Percentiles rank a stretch among this genome's conserved stretches.
Conservation (phyloP, 2,329 filamentous ascomycete species). For the Ophiostoma ulmi region DNA sequence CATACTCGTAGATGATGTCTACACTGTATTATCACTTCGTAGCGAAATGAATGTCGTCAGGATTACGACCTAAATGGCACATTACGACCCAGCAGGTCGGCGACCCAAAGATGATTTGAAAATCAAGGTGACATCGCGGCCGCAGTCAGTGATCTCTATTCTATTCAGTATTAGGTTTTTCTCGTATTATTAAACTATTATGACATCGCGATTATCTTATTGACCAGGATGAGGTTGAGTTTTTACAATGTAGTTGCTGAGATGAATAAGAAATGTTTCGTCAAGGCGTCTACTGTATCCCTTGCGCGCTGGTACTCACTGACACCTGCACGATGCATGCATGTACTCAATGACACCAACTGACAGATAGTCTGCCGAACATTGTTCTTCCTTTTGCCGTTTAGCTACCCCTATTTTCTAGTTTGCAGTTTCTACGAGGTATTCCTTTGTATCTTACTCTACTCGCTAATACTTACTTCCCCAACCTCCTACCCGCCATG, state of each 20-base stretch:
- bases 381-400: background rate
- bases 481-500: conserved; percentile 9
- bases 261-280: background rate
- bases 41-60: background rate
- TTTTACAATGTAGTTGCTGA: background rate
- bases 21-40: too few relatives aligned
- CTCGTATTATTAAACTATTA: too few relatives aligned
- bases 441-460: background rate
- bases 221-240: too few relatives aligned
- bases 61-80: background rate
- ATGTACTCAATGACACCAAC: conserved; percentile 9
- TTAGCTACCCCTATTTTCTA: background rate
- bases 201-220: too few relatives aligned
- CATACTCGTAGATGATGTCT: background rate
- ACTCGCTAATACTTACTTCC: background rate
- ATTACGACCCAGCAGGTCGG: conserved; percentile 21
- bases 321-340: conserved; percentile 10
- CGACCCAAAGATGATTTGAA: conserved; percentile 14
- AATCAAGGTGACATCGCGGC: conserved; percentile 20
- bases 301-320: background rate
- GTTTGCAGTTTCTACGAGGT: background rate
- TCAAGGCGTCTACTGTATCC: background rate
- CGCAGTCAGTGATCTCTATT: background rate
- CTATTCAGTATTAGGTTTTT: background rate
- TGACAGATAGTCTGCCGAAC: background rate